Percentiles rank a stretch among this genome's conserved stretches.
Evolutionary conservation across 2,329 filamentous ascomycete species (phyloP).

Genomic region (Alternaria ethzedia): DNA sequence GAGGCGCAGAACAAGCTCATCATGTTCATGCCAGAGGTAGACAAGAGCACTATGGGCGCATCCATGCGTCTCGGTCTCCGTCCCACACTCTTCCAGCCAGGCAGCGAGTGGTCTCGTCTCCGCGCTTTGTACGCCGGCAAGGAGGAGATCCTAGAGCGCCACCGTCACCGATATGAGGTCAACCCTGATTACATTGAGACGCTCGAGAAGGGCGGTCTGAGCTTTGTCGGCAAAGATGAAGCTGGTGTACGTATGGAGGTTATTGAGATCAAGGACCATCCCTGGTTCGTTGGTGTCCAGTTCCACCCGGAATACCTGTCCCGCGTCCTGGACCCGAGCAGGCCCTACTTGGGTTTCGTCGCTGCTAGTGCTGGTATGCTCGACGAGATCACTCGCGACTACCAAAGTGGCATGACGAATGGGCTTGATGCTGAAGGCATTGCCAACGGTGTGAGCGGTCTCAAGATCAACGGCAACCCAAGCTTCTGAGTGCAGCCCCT

Average conservation of each 20-base stretch:
- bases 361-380: conserved; percentile 76
- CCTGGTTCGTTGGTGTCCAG: conserved; percentile 85
- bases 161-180: conserved; percentile 90
- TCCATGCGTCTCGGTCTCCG: conserved; percentile 86
- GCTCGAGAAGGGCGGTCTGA: conserved; percentile 72
- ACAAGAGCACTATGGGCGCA: conserved; percentile 77
- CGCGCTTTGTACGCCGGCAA: conserved; percentile 72
- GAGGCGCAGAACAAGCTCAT: conserved; percentile 72
- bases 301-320: conserved; percentile 88
- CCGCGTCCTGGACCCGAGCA: conserved; percentile 74
- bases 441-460: conserved; percentile 31
- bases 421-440: conserved; percentile 23
- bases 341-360: conserved; percentile 83
- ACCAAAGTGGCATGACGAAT: conserved; percentile 23
- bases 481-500: conserved; percentile 12
- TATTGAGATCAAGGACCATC: conserved; percentile 81
- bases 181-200: conserved; percentile 77
- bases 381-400: conserved; percentile 52
- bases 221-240: conserved; percentile 81
- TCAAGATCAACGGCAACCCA: conserved; percentile 28
- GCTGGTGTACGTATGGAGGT: conserved; percentile 82
- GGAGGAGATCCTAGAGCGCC: conserved; percentile 67
- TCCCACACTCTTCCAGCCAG: conserved; percentile 75
- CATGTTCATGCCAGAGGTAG: conserved; percentile 91
- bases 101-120: conserved; percentile 79